Base-by-base conservation (phyloP, 2,329 filamentous ascomycete species). In the Beauveria australis region DNA sequence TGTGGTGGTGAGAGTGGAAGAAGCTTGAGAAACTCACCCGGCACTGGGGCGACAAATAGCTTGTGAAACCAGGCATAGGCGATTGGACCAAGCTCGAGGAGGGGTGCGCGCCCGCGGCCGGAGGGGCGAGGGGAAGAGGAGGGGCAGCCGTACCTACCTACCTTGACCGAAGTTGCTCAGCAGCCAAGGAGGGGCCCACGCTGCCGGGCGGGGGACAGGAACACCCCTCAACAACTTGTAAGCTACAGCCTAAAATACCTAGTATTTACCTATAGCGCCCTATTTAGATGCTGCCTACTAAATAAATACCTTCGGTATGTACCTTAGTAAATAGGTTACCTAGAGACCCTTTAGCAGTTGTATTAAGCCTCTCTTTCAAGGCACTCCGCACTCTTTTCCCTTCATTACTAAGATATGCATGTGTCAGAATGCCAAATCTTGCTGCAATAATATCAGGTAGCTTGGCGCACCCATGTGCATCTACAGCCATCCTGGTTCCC, bases 41-140 rank as follows among this genome's bases (percentile, higher is more conserved):
- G 56, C 37, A 19, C 33, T 40, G 56, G 56, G 37, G 33, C 47
- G 47, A 51, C 30, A 58, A 58, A 51, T 37, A 58, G 55, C 55
- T 58, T 58, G 55, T 58, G 55, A 58, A 58, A 58, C 55, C 46
- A 51, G 55, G 33, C 55, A 43, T n/a, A 41, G 55, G 55, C 55
- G 55, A 59, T 59, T 59, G 48, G 56, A 22, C 53, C 40, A 47
- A 37, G 53, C 26, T 44, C 7, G 33, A 59, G 26, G 56, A 51
- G 47, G 47, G 56, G 56, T 16, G 47, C 26, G 30, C 30, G 47
- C 53, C 54, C 30, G 54, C 40, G 44, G 54, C 54, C 46, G 37
- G 55, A 49, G 24, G 26, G 18, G 40, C 40, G 18, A 12, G 22
- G 30, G 19, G 46, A 58, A 44, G 43, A 40, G 46, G 55, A 58